A percentile compares a stretch with the other conserved stretches of the same genome.
phyloP scores from a whole-genome alignment of 352 stramenopile species.

The Pythium oligandrum region DNA sequence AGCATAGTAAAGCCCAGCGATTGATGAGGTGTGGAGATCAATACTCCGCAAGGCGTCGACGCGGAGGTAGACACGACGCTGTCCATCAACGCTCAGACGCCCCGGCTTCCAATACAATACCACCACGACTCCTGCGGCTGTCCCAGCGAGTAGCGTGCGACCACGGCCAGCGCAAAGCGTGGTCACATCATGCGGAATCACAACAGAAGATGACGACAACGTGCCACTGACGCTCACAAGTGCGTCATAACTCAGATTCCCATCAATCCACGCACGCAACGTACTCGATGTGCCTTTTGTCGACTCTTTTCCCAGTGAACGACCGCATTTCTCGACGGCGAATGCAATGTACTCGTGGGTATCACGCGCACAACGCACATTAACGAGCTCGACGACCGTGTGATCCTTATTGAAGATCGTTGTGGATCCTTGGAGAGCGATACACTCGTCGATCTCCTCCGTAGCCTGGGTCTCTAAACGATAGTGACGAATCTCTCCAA shows the following conservation, averaged over 20 bases:
- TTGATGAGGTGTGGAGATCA: constrained; percentile 44
- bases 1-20: constrained; percentile 39
- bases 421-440: constrained; percentile 9
- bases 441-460: constrained; percentile 32
- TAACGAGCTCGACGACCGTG: constrained; percentile 3
- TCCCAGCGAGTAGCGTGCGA: constrained; percentile 40
- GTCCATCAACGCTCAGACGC: constrained; percentile 11
- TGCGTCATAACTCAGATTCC: constrained; percentile 34
- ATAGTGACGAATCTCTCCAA: constrained; percentile 29
- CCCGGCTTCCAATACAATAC: constrained; percentile 42
- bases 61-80: constrained; percentile 13
- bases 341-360: constrained; percentile 60
- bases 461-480: constrained; percentile 23
- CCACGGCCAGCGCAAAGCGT: constrained; percentile 29
- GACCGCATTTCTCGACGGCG: constrained; percentile 28
- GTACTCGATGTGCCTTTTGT: no score
- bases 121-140: constrained; percentile 31
- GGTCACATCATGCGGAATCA: constrained; percentile 32
- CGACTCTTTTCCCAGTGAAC: neutral
- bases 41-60: constrained; percentile 24
- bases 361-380: constrained; percentile 13
- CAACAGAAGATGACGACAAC: constrained; percentile 1
- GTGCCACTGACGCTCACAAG: constrained; percentile 9
- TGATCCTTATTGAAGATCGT: constrained; percentile 2
- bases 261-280: constrained; percentile 54